phyloP scores from a whole-genome alignment of 495 filamentous ascomycete species.

The Penicillium cataractarum region DNA sequence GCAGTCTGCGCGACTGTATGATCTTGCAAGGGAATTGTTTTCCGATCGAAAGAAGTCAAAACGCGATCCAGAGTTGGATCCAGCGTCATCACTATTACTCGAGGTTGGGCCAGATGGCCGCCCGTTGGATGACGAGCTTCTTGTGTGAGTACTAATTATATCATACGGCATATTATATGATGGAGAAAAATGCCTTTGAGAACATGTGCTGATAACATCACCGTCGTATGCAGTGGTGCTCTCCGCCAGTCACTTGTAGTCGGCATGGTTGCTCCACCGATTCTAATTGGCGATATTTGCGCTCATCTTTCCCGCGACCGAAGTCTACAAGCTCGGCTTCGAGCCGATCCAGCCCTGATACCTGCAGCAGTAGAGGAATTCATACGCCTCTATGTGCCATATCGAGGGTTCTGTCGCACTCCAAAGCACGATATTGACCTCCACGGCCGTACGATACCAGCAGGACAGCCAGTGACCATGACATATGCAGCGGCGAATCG shows the following conservation, averaged over 20 bases:
- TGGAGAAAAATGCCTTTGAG: background rate
- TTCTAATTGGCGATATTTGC: background rate
- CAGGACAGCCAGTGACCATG: slow-evolving; percentile 8
- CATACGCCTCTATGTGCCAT: background rate
- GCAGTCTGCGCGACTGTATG: background rate
- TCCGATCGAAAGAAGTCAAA: background rate
- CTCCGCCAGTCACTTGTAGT: background rate
- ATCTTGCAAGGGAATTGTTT: slow-evolving; percentile 1
- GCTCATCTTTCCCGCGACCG: background rate
- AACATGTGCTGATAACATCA: background rate
- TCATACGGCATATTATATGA: background rate
- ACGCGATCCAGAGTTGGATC: background rate
- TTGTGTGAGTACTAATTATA: background rate
- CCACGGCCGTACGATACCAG: slow-evolving; percentile 1
- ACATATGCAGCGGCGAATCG: slow-evolving; percentile 9
- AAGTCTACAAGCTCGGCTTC: background rate
- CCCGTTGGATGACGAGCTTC: background rate
- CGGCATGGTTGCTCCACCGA: background rate
- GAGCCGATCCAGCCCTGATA: background rate
- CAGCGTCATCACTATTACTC: background rate
- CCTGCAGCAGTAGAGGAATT: background rate
- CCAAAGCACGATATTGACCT: slow-evolving; percentile 1
- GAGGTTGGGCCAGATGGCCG: background rate
- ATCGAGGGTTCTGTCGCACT: background rate
- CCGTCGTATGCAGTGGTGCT: background rate